phyloP scores from a whole-genome alignment of 2,329 filamentous ascomycete species.

The Paracoccidioides brasiliensis region DNA sequence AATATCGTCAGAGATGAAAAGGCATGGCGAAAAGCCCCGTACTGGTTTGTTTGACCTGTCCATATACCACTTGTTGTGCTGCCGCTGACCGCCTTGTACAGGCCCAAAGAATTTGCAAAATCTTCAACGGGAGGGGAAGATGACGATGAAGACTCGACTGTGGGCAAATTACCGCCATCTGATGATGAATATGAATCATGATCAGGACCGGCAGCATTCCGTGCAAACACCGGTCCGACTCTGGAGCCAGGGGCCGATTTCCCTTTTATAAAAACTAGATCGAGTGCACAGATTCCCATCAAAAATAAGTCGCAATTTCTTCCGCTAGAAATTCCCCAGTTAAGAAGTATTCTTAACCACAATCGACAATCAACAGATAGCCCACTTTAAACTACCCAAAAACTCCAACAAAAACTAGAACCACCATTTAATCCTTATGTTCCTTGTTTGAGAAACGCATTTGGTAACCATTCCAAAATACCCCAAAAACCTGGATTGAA shows the following conservation, averaged over 20 bases:
- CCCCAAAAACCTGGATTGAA: conserved; percentile 49
- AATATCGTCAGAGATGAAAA: conserved; percentile 90
- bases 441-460: conserved; percentile 8
- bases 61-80: not conserved
- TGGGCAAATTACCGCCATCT: conserved; percentile 74
- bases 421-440: not conserved
- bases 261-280: not conserved
- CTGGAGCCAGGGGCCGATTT: not conserved
- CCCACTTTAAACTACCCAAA: too few species aligned
- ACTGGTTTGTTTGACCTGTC: conserved; percentile 50
- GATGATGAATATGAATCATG: conserved; percentile 49
- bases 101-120: conserved; percentile 70
- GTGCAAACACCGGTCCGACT: not conserved
- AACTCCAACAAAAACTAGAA: not conserved
- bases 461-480: conserved; percentile 37
- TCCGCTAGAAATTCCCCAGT: not conserved
- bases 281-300: not conserved
- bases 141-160: conserved; percentile 64
- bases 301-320: not conserved
- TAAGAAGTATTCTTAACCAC: not conserved
- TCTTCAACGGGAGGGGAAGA: conserved; percentile 53
- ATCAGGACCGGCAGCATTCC: conserved; percentile 1
- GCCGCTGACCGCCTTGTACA: conserved; percentile 23
- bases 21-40: conserved; percentile 74
- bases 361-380: not conserved